Evolutionary conservation across 208 protist genomes (phyloP).

Genomic region (Leishmania aethiopica): DNA sequence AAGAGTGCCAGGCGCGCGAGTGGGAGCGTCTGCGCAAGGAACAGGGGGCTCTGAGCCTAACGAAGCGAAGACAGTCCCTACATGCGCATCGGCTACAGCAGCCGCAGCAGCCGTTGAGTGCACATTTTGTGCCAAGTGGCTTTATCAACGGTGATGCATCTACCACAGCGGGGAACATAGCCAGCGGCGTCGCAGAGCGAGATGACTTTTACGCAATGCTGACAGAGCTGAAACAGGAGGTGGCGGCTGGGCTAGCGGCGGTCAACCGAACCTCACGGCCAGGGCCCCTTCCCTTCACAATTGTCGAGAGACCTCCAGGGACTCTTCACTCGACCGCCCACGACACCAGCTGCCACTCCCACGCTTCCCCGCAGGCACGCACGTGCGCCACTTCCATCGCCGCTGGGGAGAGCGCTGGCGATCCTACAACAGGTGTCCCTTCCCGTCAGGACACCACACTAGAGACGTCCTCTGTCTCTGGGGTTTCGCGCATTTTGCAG

Average conservation of each 20-base stretch:
- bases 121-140: neutral
- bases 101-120: slow-evolving; percentile 1
- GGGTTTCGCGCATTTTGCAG: neutral
- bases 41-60: slow-evolving; percentile 16
- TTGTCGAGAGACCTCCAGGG: slow-evolving; percentile 26
- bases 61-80: slow-evolving; percentile 5
- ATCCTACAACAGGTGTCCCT: neutral
- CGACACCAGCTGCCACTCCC: neutral
- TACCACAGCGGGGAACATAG: neutral
- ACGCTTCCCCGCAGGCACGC: neutral
- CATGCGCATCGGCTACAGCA: neutral
- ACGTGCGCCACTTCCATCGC: neutral
- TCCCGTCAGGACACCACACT: neutral
- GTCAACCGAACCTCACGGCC: neutral
- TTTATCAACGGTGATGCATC: neutral
- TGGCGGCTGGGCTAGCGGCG: slow-evolving; percentile 22
- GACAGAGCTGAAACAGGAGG: slow-evolving; percentile 33
- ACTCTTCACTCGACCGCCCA: neutral
- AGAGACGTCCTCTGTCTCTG: slow-evolving; percentile 9
- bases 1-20: slow-evolving; percentile 47
- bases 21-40: slow-evolving; percentile 37
- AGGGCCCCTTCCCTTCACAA: slow-evolving; percentile 18
- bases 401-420: neutral
- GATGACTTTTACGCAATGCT: slow-evolving; percentile 47
- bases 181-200: neutral